Evolutionary conservation across 2,329 filamentous ascomycete species (phyloP).

Genomic region (Pseudogymnoascus sp.): DNA sequence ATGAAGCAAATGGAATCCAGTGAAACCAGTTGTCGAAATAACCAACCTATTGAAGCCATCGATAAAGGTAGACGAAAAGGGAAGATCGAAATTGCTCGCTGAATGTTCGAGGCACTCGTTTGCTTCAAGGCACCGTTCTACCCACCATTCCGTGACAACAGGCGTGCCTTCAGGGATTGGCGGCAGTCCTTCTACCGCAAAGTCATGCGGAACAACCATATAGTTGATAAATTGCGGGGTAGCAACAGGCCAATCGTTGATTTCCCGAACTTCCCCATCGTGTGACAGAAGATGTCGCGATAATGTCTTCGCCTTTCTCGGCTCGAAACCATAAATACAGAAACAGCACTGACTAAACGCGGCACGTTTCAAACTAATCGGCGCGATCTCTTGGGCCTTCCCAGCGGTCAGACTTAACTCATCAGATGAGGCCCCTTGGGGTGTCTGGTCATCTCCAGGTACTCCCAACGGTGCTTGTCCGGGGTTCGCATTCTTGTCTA

Average conservation of each 20-base stretch:
- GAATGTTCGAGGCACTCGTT: constrained; percentile 64
- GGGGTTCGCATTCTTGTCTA: neutral
- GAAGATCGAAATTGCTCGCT: constrained; percentile 66
- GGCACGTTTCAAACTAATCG: constrained; percentile 12
- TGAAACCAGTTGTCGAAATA: constrained; percentile 76
- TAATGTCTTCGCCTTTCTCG: constrained; percentile 32
- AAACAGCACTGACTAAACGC: constrained; percentile 37
- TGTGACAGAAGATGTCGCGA: constrained; percentile 30
- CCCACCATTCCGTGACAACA: constrained; percentile 81
- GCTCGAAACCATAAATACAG: constrained; percentile 36
- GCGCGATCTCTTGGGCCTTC: neutral
- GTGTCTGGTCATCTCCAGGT: neutral
- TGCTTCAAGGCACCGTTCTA: constrained; percentile 78
- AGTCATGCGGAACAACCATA: constrained; percentile 40
- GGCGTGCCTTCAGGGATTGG: constrained; percentile 28
- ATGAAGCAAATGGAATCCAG: constrained; percentile 77
- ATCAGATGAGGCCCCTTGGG: neutral
- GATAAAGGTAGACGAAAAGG: constrained; percentile 66
- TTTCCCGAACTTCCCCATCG: constrained; percentile 26
- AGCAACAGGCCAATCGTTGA: constrained; percentile 17
- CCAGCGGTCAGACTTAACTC: neutral
- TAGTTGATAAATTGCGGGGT: constrained; percentile 12
- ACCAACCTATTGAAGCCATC: constrained; percentile 60
- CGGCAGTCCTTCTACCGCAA: constrained; percentile 29
- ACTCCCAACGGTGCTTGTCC: neutral